Percentiles rank a stretch among this genome's conserved stretches.
Conservation (phyloP, 1,284 basidiomycete genomes). For the Ustilago loliicola region DNA sequence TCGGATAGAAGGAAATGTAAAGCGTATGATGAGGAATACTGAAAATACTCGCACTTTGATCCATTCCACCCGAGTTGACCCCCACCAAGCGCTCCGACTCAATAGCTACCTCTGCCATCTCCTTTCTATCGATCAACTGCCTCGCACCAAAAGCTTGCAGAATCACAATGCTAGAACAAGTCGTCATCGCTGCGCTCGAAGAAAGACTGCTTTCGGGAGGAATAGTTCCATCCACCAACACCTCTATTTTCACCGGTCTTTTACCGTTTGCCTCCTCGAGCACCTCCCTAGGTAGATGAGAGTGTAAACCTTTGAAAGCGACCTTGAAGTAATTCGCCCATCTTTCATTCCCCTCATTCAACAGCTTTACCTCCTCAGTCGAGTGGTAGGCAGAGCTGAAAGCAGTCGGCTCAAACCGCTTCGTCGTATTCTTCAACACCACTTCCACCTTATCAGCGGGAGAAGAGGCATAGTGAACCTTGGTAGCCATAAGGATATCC, state of each 20-base stretch:
- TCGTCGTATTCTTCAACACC: slow-evolving; percentile 60
- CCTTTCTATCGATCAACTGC: slow-evolving; percentile 52
- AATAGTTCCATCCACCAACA: slow-evolving; percentile 67
- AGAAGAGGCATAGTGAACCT: slow-evolving; percentile 30
- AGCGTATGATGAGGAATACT: slow-evolving; percentile 60
- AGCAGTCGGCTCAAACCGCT: slow-evolving; percentile 44
- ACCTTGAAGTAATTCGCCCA: slow-evolving; percentile 71
- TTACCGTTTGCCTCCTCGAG: slow-evolving; percentile 17
- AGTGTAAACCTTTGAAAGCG: slow-evolving; percentile 65
- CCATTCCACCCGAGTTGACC: slow-evolving; percentile 69
- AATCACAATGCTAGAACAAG: slow-evolving; percentile 61
- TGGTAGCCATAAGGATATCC: slow-evolving; percentile 68
- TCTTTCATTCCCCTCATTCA: slow-evolving; percentile 57
- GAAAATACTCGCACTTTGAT: slow-evolving; percentile 68
- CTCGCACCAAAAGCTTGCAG: slow-evolving; percentile 64
- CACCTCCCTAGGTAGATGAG: slow-evolving; percentile 54
- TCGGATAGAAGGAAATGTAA: slow-evolving; percentile 65
- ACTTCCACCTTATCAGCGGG: slow-evolving; percentile 20
- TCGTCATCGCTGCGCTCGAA: slow-evolving; percentile 68
- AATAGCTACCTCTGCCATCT: slow-evolving; percentile 68
- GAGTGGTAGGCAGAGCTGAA: slow-evolving; percentile 53
- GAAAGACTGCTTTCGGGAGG: slow-evolving; percentile 65
- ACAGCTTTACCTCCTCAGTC: slow-evolving; percentile 44
- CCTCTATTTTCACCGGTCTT: slow-evolving; percentile 52
- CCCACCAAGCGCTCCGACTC: slow-evolving; percentile 67